Evolutionary conservation across 306 rosid species (phyloP).

Genomic region (Gleditsia sinensis): DNA sequence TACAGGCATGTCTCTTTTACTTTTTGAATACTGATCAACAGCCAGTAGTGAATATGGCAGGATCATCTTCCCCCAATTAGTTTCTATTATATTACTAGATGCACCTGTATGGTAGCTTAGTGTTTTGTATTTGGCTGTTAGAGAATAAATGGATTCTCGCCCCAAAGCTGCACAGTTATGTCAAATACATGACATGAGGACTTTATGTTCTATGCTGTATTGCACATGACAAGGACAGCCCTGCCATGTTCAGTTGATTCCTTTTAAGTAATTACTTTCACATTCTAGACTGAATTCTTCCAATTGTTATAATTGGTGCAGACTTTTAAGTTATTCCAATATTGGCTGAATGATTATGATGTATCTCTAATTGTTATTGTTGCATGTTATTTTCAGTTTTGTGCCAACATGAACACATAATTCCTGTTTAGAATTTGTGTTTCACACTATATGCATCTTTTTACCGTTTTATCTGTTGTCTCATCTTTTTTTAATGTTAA

Average conservation of each 20-base stretch:
- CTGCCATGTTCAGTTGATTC: not conserved
- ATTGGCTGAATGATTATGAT: not conserved
- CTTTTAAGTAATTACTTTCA: not conserved
- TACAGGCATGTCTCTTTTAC: not conserved
- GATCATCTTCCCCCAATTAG: not conserved
- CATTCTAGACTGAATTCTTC: not conserved
- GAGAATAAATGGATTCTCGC: not conserved
- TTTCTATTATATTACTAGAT: not conserved
- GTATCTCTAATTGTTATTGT: not conserved
- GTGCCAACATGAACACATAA: slow-evolving; percentile 3
- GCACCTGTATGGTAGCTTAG: not conserved
- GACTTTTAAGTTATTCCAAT: not conserved
- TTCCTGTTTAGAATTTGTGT: not conserved
- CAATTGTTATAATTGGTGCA: not conserved
- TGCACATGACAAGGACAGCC: not conserved
- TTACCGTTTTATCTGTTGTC: not conserved
- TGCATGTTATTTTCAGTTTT: not conserved
- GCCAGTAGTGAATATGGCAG: not conserved
- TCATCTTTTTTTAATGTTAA: not conserved
- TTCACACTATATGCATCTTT: not conserved
- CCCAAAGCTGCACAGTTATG: not conserved
- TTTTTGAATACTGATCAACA: not conserved
- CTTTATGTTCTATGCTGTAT: not conserved
- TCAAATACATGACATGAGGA: not conserved
- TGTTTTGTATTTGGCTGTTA: not conserved